Base-by-base conservation (phyloP, 495 filamentous ascomycete species). In the Beverwykella pulmonaria region DNA sequence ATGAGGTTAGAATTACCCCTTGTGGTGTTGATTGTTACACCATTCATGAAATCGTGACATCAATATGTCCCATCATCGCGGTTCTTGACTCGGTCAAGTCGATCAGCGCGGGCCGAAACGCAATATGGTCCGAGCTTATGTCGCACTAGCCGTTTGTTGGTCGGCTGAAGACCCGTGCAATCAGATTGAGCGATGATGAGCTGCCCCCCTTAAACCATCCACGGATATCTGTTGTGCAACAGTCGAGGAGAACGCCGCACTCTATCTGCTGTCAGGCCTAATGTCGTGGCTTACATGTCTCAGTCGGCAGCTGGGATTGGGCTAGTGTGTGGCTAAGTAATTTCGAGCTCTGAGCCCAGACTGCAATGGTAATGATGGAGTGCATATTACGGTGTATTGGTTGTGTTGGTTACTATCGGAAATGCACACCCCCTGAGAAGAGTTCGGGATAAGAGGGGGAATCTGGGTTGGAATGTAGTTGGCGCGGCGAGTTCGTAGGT, bases 211-310 rank as follows among this genome's bases (percentile, higher is more conserved):
- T 44, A 44, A 10, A 20, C 6, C 29, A 10, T 41, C n/a, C 30
- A 15, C 53, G 25, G 32, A 14, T 23, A 22, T 34, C n/a, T 36
- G 29, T 9, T 17, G 22, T n/a, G 14, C 15, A 2, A 39, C 53
- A 25, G 1, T 30, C 1, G 20, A 36, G 53, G 30, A 57, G 30
- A 30, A 36, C 29, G 53, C 53, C 30, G n/a, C 53, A 57, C 53
- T 57, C 53, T 57, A 57, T 57, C 53, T 39, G 29, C 5, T 57
- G 41, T 57, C 22, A 34, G 7, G 15, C n/a, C 39, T 44, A 14
- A 44, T 44, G 39, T n/a, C 17, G 8, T 44, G 39, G 39, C 39
- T 44, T 44, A 44, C 39, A 10, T 44, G 39, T 44, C 39, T 44
- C 39, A 44, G 5, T 44, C 39, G 39, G 39, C 39, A 44, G 6